phyloP scores from a whole-genome alignment of 2,329 filamentous ascomycete genomes.

The Colletotrichum sp. region DNA sequence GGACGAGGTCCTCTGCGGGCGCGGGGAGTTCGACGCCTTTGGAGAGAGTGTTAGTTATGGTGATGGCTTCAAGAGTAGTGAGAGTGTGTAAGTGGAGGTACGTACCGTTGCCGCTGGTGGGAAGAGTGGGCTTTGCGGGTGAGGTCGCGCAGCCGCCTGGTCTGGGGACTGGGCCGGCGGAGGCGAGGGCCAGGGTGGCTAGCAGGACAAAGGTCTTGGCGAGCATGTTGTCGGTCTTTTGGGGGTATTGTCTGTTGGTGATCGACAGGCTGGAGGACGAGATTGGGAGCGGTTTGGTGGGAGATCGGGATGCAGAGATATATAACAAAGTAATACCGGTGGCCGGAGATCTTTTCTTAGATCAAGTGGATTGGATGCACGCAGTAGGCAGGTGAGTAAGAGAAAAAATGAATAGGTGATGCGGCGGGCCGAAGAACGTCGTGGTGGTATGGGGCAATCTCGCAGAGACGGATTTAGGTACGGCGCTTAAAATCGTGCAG shows the following conservation, averaged over 20 bases:
- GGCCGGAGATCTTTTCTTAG: constrained; percentile 13
- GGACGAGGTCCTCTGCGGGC: constrained; percentile 39
- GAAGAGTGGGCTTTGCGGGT: constrained; percentile 37
- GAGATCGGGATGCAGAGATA: neutral
- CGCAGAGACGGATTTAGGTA: constrained; percentile 12
- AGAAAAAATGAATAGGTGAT: neutral
- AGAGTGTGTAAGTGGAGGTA: constrained; percentile 19
- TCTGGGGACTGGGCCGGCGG: constrained; percentile 30
- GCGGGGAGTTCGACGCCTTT: constrained; percentile 49
- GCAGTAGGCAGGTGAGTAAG: neutral
- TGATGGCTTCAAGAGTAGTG: neutral
- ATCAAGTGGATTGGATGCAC: neutral
- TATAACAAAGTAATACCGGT: constrained; percentile 6
- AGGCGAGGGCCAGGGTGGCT: constrained; percentile 36
- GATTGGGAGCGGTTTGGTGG: neutral
- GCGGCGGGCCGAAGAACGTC: constrained; percentile 9
- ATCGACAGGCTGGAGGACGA: neutral
- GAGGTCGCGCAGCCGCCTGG: constrained; percentile 22
- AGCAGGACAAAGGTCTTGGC: constrained; percentile 36
- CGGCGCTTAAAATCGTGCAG: constrained; percentile 18
- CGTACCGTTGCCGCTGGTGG: constrained; percentile 43
- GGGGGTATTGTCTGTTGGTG: neutral
- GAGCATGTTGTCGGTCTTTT: constrained; percentile 22
- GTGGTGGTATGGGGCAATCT: constrained; percentile 10
- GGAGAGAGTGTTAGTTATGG: constrained; percentile 17